These are phyloP conservation scores for Phytophthora agathidicida DNA, from an alignment of 352 stramenopile species.

Conservation along the genomic window DNA sequence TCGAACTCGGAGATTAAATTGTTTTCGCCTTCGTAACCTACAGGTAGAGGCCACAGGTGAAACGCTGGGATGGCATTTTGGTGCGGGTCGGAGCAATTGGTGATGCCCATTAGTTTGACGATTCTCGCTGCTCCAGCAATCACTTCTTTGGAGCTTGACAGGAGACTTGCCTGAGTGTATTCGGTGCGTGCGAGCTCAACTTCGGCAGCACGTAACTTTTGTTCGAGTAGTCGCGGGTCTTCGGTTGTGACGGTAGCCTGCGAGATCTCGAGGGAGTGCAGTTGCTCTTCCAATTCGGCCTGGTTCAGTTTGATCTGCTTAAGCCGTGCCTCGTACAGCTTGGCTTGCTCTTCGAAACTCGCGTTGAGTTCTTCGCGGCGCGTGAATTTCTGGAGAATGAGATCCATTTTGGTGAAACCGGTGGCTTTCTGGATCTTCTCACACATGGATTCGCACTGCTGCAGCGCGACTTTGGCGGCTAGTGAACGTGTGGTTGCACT, in stretches of 20 bases:
- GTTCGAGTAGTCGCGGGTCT: slow-evolving; percentile 72
- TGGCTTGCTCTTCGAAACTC: slow-evolving; percentile 84
- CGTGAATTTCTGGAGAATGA: slow-evolving; percentile 82
- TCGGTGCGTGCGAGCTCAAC: slow-evolving; percentile 70
- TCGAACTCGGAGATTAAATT: slow-evolving; percentile 73
- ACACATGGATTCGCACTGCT: slow-evolving; percentile 85
- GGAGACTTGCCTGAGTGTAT: slow-evolving; percentile 63
- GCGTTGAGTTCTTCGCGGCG: slow-evolving; percentile 78
- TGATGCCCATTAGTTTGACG: slow-evolving; percentile 79
- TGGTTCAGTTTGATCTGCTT: slow-evolving; percentile 86
- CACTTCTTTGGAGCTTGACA: slow-evolving; percentile 82
- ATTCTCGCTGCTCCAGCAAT: slow-evolving; percentile 68
- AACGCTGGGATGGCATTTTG: slow-evolving; percentile 64
- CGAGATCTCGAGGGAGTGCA: slow-evolving; percentile 69
- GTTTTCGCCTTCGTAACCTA: slow-evolving; percentile 53
- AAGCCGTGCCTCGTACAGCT: slow-evolving; percentile 76
- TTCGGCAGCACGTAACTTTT: slow-evolving; percentile 73
- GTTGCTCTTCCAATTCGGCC: slow-evolving; percentile 70
- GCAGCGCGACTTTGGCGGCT: slow-evolving; percentile 71
- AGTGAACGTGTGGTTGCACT: slow-evolving; percentile 59
- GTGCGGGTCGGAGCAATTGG: slow-evolving; percentile 61
- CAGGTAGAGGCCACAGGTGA: slow-evolving; percentile 65
- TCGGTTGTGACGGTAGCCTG: slow-evolving; percentile 54
- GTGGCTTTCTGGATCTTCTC: slow-evolving; percentile 87
- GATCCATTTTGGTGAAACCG: slow-evolving; percentile 76